A percentile compares a stretch with the other conserved stretches of the same genome.
These are phyloP conservation scores for Coniochaeta prunicola DNA, from an alignment of 2,329 filamentous ascomycete genomes.

Conservation along the genomic window DNA sequence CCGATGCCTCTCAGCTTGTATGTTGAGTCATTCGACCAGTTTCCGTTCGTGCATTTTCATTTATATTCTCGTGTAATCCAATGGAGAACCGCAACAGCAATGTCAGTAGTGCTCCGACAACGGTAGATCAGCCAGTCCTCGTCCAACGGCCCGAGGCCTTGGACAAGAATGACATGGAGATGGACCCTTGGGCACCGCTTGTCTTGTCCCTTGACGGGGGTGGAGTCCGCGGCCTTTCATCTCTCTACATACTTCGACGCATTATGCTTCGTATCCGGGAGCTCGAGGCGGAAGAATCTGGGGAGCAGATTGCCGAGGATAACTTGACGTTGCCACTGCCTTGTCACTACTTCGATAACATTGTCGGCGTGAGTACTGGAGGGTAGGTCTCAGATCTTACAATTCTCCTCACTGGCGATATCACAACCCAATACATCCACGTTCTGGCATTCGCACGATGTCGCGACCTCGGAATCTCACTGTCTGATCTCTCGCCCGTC, in stretches of 20 bases:
- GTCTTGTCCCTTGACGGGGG: background rate
- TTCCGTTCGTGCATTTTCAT: background rate
- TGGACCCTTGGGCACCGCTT: background rate
- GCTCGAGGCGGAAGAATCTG: background rate
- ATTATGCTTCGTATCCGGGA: constrained; percentile 4
- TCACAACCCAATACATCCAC: too few species aligned
- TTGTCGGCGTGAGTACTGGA: constrained; percentile 18
- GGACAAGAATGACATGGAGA: background rate
- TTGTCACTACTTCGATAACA: constrained; percentile 17
- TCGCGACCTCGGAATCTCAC: background rate
- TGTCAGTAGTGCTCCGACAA: background rate
- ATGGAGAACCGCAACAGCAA: background rate
- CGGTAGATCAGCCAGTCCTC: background rate
- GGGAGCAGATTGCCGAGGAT: background rate
- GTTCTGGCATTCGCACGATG: too few species aligned
- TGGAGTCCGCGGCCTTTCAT: background rate
- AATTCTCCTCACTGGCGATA: background rate
- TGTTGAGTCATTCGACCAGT: background rate
- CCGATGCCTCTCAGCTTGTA: background rate
- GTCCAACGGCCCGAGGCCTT: background rate
- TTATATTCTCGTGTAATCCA: background rate
- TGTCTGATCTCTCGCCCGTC: background rate
- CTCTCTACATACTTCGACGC: background rate
- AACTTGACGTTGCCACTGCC: constrained; percentile 10
- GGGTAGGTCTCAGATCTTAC: constrained; percentile 7